phyloP scores from a whole-genome alignment of 2,329 filamentous ascomycete species.

The Mycosphaerella sp. region DNA sequence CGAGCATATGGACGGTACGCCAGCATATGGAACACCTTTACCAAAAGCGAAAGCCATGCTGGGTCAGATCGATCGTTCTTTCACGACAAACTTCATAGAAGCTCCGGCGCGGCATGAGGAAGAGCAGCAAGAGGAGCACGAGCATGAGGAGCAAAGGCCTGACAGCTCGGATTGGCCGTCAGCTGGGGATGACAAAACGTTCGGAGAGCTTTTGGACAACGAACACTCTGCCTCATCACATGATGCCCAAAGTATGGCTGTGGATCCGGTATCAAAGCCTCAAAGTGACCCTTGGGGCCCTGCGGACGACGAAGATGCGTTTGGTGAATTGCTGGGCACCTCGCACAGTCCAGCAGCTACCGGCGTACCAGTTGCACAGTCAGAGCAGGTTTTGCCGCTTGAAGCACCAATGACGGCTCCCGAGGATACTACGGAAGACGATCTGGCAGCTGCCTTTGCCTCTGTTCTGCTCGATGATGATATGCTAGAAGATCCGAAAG shows the following conservation, averaged over 20 bases:
- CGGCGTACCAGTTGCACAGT: conserved; percentile 4
- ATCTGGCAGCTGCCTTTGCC: conserved; percentile 75
- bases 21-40: conserved; percentile 14
- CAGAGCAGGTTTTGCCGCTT: conserved; percentile 10
- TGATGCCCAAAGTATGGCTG: conserved; percentile 3
- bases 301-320: conserved; percentile 20
- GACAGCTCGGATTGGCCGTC: conserved; percentile 26
- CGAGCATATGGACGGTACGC: conserved; percentile 16
- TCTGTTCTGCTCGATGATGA: conserved; percentile 68
- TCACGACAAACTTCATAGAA: conserved; percentile 32
- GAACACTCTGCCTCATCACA: not conserved
- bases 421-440: conserved; percentile 42
- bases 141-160: conserved; percentile 12
- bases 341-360: not conserved
- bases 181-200: conserved; percentile 30
- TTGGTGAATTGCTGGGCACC: conserved; percentile 17
- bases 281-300: conserved; percentile 14
- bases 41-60: conserved; percentile 15
- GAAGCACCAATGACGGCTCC: conserved; percentile 9
- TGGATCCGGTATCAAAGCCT: conserved; percentile 11
- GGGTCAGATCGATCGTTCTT: conserved; percentile 27
- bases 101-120: conserved; percentile 11
- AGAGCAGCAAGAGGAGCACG: conserved; percentile 4
- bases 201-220: conserved; percentile 27
- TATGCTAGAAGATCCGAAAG: conserved; percentile 29